These are phyloP conservation scores for Cucurbitaria berberidis DNA, from an alignment of 2,329 filamentous ascomycete genomes.

Conservation along the genomic window DNA sequence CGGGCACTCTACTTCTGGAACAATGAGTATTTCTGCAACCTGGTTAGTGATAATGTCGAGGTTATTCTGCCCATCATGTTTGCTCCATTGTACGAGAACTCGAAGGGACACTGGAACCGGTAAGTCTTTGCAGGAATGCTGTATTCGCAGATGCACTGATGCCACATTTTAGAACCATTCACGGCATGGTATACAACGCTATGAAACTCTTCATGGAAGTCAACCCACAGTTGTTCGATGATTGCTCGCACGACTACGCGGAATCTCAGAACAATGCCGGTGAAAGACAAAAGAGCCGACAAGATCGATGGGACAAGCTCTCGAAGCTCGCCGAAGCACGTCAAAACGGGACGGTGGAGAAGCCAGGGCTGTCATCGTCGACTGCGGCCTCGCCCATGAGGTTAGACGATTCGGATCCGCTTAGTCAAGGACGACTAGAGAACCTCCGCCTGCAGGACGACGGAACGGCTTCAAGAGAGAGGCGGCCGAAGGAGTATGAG, in stretches of 20 bases:
- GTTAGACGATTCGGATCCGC: conserved; percentile 77
- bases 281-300: conserved; percentile 79
- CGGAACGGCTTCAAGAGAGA: conserved; percentile 46
- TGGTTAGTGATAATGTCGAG: conserved; percentile 98
- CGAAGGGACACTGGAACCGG: conserved; percentile 99
- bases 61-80: conserved; percentile 99
- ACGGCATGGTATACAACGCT: conserved; percentile 99
- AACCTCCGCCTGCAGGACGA: conserved; percentile 89
- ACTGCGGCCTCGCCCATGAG: conserved; percentile 52
- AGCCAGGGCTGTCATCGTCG: conserved; percentile 21
- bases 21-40: conserved; percentile 99
- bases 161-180: conserved; percentile 75
- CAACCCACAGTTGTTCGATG: conserved; percentile 96
- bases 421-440: conserved; percentile 83
- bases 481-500: conserved; percentile 50
- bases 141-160: conserved; percentile 22
- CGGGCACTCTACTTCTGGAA: conserved; percentile 99
- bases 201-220: conserved; percentile 99
- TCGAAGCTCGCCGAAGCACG: conserved; percentile 78
- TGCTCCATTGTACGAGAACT: conserved; percentile 96
- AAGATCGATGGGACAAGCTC: conserved; percentile 88
- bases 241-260: conserved; percentile 97
- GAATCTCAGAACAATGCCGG: conserved; percentile 92
- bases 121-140: conserved; percentile 53
- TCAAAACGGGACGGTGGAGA: conserved; percentile 56